A percentile compares a stretch with the other conserved stretches of the same genome.
Evolutionary conservation across 2,329 filamentous ascomycete genomes (phyloP).

Genomic region (Pseudogymnoascus destructans): DNA sequence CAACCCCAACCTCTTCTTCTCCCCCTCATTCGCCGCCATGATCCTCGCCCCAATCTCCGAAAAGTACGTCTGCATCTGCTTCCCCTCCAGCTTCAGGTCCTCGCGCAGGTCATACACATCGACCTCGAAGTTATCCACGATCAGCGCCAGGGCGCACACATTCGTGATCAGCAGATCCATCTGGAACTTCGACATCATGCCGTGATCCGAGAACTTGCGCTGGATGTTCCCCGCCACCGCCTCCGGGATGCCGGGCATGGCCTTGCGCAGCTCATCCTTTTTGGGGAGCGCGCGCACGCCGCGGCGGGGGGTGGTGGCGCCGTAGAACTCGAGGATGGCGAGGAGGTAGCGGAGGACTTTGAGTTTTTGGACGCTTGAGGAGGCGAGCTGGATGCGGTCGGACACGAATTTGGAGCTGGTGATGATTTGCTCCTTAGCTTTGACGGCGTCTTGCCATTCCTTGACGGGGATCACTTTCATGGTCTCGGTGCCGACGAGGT

Average conservation of each 20-base stretch:
- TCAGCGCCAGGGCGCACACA: constrained; percentile 55
- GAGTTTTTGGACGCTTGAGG: constrained; percentile 41
- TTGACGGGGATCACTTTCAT: constrained; percentile 55
- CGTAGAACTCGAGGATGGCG: constrained; percentile 42
- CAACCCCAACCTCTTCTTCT: constrained; percentile 39
- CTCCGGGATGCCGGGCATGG: constrained; percentile 44
- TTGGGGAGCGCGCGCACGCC: constrained; percentile 40
- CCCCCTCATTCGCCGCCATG: constrained; percentile 31
- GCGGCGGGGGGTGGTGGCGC: constrained; percentile 33
- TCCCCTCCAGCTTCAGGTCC: constrained; percentile 60
- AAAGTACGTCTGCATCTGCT: constrained; percentile 59
- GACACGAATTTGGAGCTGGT: constrained; percentile 53
- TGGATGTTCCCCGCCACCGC: constrained; percentile 53
- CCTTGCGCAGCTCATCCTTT: constrained; percentile 46
- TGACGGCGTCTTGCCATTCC: constrained; percentile 60
- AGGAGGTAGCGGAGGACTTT: constrained; percentile 48
- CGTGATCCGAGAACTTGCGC: constrained; percentile 52
- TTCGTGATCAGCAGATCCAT: constrained; percentile 60
- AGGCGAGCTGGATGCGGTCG: constrained; percentile 38
- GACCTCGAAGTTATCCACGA: constrained; percentile 61
- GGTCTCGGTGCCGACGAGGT: constrained; percentile 54
- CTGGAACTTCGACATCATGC: constrained; percentile 57
- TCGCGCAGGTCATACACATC: constrained; percentile 57
- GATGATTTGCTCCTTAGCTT: constrained; percentile 42
- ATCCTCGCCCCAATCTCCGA: constrained; percentile 61